Base-by-base conservation (phyloP, 371 early-diverging fungal genomes). In the Mucor saturninus region DNA sequence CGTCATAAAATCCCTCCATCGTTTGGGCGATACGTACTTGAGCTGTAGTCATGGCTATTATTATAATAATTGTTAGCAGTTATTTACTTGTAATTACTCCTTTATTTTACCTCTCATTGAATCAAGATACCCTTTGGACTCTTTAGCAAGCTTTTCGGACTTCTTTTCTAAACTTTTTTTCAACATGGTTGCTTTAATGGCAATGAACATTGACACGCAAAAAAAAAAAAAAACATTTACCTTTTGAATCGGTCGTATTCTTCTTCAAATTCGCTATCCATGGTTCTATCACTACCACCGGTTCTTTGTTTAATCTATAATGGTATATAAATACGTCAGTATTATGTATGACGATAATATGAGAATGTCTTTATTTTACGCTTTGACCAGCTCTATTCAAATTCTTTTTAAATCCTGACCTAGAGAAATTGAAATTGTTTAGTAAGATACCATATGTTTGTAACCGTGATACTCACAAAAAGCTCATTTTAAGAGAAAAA, bases 91-190 rank as follows among this genome's bases (percentile, higher is more conserved):
- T 43, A 2, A 14, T 43, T 43, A 14, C 14, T 43, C 14, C 14
- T 43, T 43, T 43, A 14, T 52, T 39, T n/a, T 76, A 90, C 93
- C 89, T 76, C 91, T 68, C 40, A 97, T 81, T 21, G 96, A 87
- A 64, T 93, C 91, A 39, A 96, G 81, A 72, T 96, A 98, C 29
- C 94, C 95, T 72, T 93, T 94, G n/a, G 98, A 88, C 73, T 98
- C 96, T 61, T 90, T 92, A 65, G 94, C 87, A 5, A 98, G 80
- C 46, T 85, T 88, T 65, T 95, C 94, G 2, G 91, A 84, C 55
- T 96, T 95, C 29, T 83, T 73, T 72, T 97, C 96, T 32, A 96
- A 83, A 43, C 95, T 96, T 66, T 21, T 21, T 21, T 46, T 21
- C 2, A 15, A 15, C 15, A 21, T 15, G 13, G 5, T 21, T 6